Evolutionary conservation across 768 basidiomycete genomes (phyloP).

Genomic region (Pisolithus microcarpus): DNA sequence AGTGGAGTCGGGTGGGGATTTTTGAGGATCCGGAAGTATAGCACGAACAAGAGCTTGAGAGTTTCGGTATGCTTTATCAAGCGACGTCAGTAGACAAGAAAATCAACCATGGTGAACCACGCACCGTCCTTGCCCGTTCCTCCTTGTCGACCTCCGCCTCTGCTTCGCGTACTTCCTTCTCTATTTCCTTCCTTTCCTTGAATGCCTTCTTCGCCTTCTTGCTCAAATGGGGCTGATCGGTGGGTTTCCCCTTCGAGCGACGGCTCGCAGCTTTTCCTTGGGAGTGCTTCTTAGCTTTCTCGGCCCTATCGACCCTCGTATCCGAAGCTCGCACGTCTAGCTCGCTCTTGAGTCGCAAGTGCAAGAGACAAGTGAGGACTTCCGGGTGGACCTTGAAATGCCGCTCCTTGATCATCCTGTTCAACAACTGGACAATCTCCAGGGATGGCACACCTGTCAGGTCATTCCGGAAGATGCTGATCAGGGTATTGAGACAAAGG

Average conservation of each 20-base stretch:
- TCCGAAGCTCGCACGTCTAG: conserved; percentile 74
- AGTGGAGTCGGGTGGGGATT: conserved; percentile 42
- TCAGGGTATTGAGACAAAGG: conserved; percentile 73
- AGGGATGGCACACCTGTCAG: conserved; percentile 74
- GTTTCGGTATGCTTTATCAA: conserved; percentile 87
- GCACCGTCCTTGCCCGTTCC: conserved; percentile 73
- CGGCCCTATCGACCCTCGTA: conserved; percentile 52
- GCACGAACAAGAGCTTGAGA: conserved; percentile 90
- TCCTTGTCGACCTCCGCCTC: conserved; percentile 91
- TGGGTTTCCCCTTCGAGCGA: conserved; percentile 39
- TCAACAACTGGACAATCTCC: conserved; percentile 82
- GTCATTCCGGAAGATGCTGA: conserved; percentile 79
- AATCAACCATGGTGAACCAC: conserved; percentile 25
- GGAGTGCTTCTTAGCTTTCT: conserved; percentile 32
- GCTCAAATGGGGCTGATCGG: conserved; percentile 70
- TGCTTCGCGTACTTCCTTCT: conserved; percentile 49
- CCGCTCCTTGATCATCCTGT: conserved; percentile 93
- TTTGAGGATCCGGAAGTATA: conserved; percentile 96
- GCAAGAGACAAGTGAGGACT: conserved; percentile 75
- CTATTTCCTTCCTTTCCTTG: conserved; percentile 83
- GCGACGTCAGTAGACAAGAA: conserved; percentile 12
- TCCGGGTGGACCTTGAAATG: conserved; percentile 86
- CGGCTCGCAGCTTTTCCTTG: conserved; percentile 34
- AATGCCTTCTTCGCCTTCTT: conserved; percentile 78
- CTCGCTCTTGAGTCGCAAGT: conserved; percentile 83